Percentiles rank a stretch among this genome's conserved stretches.
Conservation (phyloP, 495 filamentous ascomycete species). For the Thermochaetoides thermophila region DNA sequence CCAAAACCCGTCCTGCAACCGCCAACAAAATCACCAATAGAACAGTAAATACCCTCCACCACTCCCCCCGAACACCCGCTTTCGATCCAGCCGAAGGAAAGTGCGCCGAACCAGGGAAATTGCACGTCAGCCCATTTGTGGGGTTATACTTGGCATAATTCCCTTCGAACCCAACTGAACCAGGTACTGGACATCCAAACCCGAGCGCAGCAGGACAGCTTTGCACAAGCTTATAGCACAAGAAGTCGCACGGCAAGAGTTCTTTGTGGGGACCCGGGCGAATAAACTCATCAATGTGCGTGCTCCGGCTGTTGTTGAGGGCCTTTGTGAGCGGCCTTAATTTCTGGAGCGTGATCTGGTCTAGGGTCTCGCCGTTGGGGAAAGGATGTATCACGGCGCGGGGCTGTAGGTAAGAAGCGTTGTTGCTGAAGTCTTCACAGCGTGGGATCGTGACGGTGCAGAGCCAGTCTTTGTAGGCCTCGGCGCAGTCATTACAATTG, state of each 20-base stretch:
- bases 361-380: slow-evolving; percentile 46
- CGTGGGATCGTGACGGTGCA: slow-evolving; percentile 85
- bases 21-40: slow-evolving; percentile 7
- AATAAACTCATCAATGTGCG: slow-evolving; percentile 53
- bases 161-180: slow-evolving; percentile 35
- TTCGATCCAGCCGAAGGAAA: too few species aligned
- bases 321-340: slow-evolving; percentile 9
- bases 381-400: slow-evolving; percentile 57
- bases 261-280: slow-evolving; percentile 88
- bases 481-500: slow-evolving; percentile 58
- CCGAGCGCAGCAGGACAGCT: slow-evolving; percentile 67
- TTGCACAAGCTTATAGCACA: slow-evolving; percentile 72
- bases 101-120: slow-evolving; percentile 32
- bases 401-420: slow-evolving; percentile 39
- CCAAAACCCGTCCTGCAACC: slow-evolving; percentile 4
- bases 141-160: slow-evolving; percentile 46
- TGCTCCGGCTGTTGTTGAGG: slow-evolving; percentile 48
- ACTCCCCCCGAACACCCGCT: slow-evolving; percentile 9
- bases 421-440: slow-evolving; percentile 64
- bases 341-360: slow-evolving; percentile 10
- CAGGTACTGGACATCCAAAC: slow-evolving; percentile 58
- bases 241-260: slow-evolving; percentile 65
- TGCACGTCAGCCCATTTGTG: slow-evolving; percentile 23
- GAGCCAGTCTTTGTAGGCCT: slow-evolving; percentile 83
- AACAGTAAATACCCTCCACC: too few species aligned